These are phyloP conservation scores for Solanum corneliomulleri DNA, from an alignment of 257 asterid species.

Conservation along the genomic window DNA sequence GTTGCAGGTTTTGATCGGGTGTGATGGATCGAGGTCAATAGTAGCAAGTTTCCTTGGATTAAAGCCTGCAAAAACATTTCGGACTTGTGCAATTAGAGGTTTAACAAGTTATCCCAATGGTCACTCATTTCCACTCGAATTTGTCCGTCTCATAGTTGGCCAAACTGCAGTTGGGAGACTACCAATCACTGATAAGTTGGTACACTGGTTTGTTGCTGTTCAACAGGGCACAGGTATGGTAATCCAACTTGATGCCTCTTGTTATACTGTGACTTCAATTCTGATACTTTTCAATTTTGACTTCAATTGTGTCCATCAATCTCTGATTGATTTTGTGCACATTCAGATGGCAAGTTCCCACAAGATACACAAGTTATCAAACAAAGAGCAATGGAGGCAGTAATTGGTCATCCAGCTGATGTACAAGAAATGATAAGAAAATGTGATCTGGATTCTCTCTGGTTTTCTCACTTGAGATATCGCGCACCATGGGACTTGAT, in stretches of 20 bases:
- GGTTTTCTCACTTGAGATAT: conserved; percentile 20
- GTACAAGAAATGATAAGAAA: conserved; percentile 11
- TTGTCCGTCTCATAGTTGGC: conserved; percentile 13
- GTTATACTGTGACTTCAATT: neutral
- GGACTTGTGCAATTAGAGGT: conserved; percentile 11
- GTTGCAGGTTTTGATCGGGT: conserved; percentile 22
- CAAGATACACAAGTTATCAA: conserved; percentile 12
- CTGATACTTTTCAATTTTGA: neutral
- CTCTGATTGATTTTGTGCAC: neutral
- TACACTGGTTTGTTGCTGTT: conserved; percentile 20
- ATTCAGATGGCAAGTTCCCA: conserved; percentile 11
- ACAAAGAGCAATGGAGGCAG: conserved; percentile 1
- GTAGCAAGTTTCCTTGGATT: conserved; percentile 22
- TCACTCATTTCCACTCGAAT: conserved; percentile 5
- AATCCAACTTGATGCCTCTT: neutral
- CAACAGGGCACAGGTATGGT: neutral
- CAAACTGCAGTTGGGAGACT: conserved; percentile 8
- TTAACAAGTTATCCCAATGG: conserved; percentile 23
- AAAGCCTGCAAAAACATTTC: conserved; percentile 7
- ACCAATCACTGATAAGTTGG: conserved; percentile 16
- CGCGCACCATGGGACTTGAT: conserved; percentile 33
- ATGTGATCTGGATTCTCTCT: conserved; percentile 13
- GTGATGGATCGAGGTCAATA: conserved; percentile 26
- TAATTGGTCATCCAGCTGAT: conserved; percentile 13
- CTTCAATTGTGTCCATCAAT: neutral